A percentile compares a stretch with the other conserved stretches of the same genome.
phyloP scores from a whole-genome alignment of 768 basidiomycete species.

The Heimioporus sp. region DNA sequence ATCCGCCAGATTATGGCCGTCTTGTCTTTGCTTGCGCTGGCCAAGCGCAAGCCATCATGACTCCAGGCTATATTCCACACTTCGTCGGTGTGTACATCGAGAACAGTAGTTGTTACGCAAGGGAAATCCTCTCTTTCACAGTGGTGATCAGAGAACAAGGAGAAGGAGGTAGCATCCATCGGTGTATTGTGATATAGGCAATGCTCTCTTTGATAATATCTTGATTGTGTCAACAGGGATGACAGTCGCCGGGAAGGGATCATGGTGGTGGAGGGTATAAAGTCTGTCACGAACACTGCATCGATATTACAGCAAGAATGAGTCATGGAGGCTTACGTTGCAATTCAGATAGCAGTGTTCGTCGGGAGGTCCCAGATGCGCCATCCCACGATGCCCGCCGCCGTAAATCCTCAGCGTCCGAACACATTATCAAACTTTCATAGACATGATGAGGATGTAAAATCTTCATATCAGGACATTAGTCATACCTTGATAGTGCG shows the following conservation, averaged over 20 bases:
- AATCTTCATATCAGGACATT: conserved; percentile 4
- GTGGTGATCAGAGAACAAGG: conserved; percentile 84
- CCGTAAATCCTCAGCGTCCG: conserved; percentile 78
- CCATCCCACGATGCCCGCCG: conserved; percentile 89
- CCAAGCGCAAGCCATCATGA: conserved; percentile 79
- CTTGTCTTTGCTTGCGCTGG: conserved; percentile 86
- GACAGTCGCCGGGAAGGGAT: conserved; percentile 87
- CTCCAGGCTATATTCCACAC: conserved; percentile 98
- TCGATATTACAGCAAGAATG: neutral
- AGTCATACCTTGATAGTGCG: conserved; percentile 74
- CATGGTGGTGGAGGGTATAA: conserved; percentile 90
- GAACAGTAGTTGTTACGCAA: conserved; percentile 75
- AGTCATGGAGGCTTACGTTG: conserved; percentile 58
- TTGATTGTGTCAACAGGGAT: conserved; percentile 83
- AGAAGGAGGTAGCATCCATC: conserved; percentile 54
- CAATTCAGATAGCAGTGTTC: conserved; percentile 68
- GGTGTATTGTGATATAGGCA: conserved; percentile 88
- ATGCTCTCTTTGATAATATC: conserved; percentile 69
- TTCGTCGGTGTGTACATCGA: conserved; percentile 87
- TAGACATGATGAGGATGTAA: conserved; percentile 15
- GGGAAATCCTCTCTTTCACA: conserved; percentile 86
- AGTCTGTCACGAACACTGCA: conserved; percentile 47
- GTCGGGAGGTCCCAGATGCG: conserved; percentile 74
- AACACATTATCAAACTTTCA: conserved; percentile 87
- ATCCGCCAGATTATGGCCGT: conserved; percentile 88